Evolutionary conservation across 306 rosid species (phyloP).

Genomic region (cucumber (Cucumis sativus)): Cucumber_9930_V3 NC_026656.2:22967001-22967500

Average conservation of each 20-base stretch:
- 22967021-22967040: too few relatives aligned
- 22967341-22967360: conserved; percentile 85
- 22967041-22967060: too few relatives aligned
- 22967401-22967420: conserved; percentile 75
- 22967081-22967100: too few relatives aligned
- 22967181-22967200: too few relatives aligned
- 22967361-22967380: conserved; percentile 68
- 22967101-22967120: too few relatives aligned
- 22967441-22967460: conserved; percentile 66
- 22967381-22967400: conserved; percentile 67
- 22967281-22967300: conserved; percentile 96
- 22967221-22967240: not conserved
- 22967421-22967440: conserved; percentile 84
- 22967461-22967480: conserved; percentile 77
- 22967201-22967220: too few relatives aligned
- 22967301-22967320: conserved; percentile 75
- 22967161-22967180: too few relatives aligned
- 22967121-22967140: too few relatives aligned
- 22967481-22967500: conserved; percentile 48
- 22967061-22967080: too few relatives aligned
- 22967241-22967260: not conserved
- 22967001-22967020: too few relatives aligned
- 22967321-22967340: conserved; percentile 69
- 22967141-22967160: too few relatives aligned
- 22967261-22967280: conserved; percentile 49